Base-by-base conservation (phyloP, 2,329 filamentous ascomycete genomes). In the Dactylellina drechsleri region DNA sequence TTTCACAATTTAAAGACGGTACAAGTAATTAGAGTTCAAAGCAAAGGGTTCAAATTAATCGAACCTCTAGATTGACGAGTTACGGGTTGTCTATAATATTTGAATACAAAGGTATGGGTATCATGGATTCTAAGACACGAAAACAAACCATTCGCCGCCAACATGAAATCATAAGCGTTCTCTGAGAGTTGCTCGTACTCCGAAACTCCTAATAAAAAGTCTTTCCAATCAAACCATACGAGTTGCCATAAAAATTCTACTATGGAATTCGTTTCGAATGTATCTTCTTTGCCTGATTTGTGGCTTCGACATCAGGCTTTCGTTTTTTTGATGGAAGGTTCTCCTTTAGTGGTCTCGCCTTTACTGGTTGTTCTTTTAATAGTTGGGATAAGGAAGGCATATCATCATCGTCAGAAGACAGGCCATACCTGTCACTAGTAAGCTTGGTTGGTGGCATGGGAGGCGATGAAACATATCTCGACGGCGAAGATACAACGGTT, bases 331-430 rank as follows among this genome's bases (percentile, higher is more conserved):
- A 59, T 0, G 71, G 64, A 47, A 59, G 20, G 18, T 68, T 75
- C 23, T 75, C 71, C n/a, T 75, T 68, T 8, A 52, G 16, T 23
- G 20, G 47, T 12, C 31, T 47, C 7, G 12, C 12, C 56, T 64
- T 64, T 45, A 26, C 20, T 12, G 53, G 54, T 18, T 62, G 28
- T 40, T 75, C 71, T 15, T 54, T 8, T n/a, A 75, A 41, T 4
- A 68, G 16, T 40, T 75, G 71, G n/a, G 71, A 75, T n/a, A 75
- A n/a, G 18, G 71, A 65, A 18, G 71, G 71, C 64, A 75, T 59
- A 18, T 75, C 71, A 4, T 75, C 71, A 6, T 75, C 71, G 3
- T 68, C 71, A n/a, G 64, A 65, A 18, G 45, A 49, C 13, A 26
- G 5, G 15, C 43, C 71, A 47, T 40, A 54, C 15, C 40, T 58